Percentiles rank a stretch among this genome's conserved stretches.
Conservation (phyloP, 2,329 filamentous ascomycete genomes). For the Xylariaceae sp. region DNA sequence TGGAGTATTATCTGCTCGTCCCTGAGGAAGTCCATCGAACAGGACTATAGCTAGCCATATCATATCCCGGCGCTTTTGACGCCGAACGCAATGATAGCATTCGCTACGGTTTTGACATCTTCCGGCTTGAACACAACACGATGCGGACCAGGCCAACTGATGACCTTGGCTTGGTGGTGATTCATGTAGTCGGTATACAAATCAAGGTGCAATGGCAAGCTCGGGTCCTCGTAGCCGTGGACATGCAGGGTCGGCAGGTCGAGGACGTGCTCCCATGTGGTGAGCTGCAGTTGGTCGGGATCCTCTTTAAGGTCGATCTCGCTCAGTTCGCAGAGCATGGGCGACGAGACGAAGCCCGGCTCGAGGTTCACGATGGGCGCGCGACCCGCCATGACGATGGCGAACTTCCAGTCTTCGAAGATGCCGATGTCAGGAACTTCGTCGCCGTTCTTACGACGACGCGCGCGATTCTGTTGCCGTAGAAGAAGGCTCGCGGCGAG, state of each 20-base stretch:
- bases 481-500: slow-evolving; percentile 54
- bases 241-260: slow-evolving; percentile 61
- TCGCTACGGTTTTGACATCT: slow-evolving; percentile 56
- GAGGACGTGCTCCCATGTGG: slow-evolving; percentile 42
- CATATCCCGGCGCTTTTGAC: too few relatives aligned
- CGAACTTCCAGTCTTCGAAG: slow-evolving; percentile 50
- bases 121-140: slow-evolving; percentile 61
- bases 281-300: slow-evolving; percentile 37
- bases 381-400: slow-evolving; percentile 56
- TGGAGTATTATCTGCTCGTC: too few relatives aligned
- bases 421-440: slow-evolving; percentile 25
- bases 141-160: slow-evolving; percentile 72
- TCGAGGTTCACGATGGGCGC: slow-evolving; percentile 53
- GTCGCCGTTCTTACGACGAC: slow-evolving; percentile 5
- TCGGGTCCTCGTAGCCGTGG: slow-evolving; percentile 57
- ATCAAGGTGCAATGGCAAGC: slow-evolving; percentile 53
- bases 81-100: slow-evolving; percentile 44
- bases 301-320: slow-evolving; percentile 39
- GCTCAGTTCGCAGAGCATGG: slow-evolving; percentile 26
- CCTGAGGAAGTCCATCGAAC: too few relatives aligned
- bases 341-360: slow-evolving; percentile 30
- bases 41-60: too few relatives aligned
- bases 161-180: slow-evolving; percentile 36
- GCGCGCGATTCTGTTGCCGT: slow-evolving; percentile 53
- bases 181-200: slow-evolving; percentile 56